Evolutionary conservation across 2,329 filamentous ascomycete genomes (phyloP).

Genomic region (Colletotrichum zoysiae): DNA sequence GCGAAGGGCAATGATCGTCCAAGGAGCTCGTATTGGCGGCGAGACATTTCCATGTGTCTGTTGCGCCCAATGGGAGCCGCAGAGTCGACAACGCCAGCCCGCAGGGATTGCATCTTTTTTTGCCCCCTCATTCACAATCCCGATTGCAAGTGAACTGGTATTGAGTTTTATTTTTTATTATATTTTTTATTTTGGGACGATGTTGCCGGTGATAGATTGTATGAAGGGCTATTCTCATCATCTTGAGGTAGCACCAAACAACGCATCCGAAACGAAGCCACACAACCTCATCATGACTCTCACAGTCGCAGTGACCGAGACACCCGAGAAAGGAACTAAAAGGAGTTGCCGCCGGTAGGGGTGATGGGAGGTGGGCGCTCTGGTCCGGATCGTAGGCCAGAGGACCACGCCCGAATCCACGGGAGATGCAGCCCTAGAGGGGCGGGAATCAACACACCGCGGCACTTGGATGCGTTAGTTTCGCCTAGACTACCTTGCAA

Average conservation of each 20-base stretch:
- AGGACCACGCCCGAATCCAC: conserved; percentile 8
- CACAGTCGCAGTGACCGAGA: background rate
- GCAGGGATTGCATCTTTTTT: background rate
- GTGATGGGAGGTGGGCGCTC: conserved; percentile 3
- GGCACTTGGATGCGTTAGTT: background rate
- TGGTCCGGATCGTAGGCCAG: conserved; percentile 12
- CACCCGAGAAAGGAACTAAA: background rate
- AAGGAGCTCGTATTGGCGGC: conserved; percentile 2
- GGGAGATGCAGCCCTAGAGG: conserved; percentile 23
- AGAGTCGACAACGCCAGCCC: background rate
- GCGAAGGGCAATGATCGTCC: conserved; percentile 19
- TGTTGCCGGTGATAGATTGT: background rate
- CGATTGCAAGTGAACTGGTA: background rate
- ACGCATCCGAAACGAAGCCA: background rate
- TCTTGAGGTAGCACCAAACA: background rate
- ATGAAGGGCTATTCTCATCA: background rate
- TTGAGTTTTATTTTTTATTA: background rate
- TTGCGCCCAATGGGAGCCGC: conserved; percentile 7
- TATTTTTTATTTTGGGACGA: background rate
- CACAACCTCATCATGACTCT: background rate
- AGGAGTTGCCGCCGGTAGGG: background rate
- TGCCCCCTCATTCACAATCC: background rate
- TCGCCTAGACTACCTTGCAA: background rate
- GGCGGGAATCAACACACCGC: background rate
- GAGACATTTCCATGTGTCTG: background rate